phyloP scores from a whole-genome alignment of 1,284 basidiomycete genomes.

The Cryptococcus maquisensis region DNA sequence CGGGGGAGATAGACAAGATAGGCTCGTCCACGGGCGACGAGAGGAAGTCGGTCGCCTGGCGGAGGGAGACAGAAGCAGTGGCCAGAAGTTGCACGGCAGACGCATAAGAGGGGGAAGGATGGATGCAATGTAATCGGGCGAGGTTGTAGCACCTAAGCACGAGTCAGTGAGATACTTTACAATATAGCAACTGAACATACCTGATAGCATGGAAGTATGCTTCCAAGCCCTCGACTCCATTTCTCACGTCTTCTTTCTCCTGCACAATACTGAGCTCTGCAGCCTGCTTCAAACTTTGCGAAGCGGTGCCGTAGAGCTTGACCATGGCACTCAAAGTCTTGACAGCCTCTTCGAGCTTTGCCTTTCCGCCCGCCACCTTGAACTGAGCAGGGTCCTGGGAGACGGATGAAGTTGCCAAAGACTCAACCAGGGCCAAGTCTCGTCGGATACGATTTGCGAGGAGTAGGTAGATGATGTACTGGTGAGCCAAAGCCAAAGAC shows the following conservation, averaged over 20 bases:
- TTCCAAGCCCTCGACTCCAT: constrained; percentile 69
- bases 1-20: constrained; percentile 23
- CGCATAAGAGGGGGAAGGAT: constrained; percentile 41
- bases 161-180: not conserved
- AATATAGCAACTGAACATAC: constrained; percentile 47
- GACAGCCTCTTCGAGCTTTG: constrained; percentile 53
- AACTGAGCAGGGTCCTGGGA: constrained; percentile 34
- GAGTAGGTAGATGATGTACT: constrained; percentile 79
- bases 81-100: constrained; percentile 42
- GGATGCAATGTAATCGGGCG: constrained; percentile 46
- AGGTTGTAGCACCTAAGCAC: constrained; percentile 36
- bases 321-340: constrained; percentile 72
- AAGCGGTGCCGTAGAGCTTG: constrained; percentile 77
- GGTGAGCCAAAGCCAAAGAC: constrained; percentile 69
- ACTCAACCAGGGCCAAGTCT: constrained; percentile 73
- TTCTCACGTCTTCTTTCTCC: constrained; percentile 73
- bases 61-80: constrained; percentile 25
- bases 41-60: constrained; percentile 27
- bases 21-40: constrained; percentile 33
- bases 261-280: constrained; percentile 77
- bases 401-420: constrained; percentile 53
- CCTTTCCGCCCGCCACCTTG: constrained; percentile 36
- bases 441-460: constrained; percentile 79
- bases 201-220: constrained; percentile 69
- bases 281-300: constrained; percentile 79